Conservation (phyloP, 2,329 filamentous ascomycete genomes). For the Colletotrichum sp. region DNA sequence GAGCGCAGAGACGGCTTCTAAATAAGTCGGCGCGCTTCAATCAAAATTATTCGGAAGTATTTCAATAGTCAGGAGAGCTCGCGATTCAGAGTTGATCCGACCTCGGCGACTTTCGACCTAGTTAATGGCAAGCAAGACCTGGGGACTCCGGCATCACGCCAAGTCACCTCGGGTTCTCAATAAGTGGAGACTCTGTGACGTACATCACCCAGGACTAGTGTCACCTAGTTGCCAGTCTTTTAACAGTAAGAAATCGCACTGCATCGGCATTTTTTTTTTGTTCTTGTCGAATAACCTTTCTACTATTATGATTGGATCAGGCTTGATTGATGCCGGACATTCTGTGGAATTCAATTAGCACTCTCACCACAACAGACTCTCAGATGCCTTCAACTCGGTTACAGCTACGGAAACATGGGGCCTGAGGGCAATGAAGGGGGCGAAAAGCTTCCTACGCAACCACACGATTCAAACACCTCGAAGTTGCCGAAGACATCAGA, state of each 20-base stretch:
- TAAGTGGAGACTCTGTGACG: background rate
- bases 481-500: slow-evolving; percentile 14
- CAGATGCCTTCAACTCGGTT: background rate
- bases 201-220: background rate
- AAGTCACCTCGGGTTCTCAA: background rate
- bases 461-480: background rate
- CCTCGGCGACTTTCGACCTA: background rate
- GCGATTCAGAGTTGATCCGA: background rate
- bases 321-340: accelerated
- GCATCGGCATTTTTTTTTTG: background rate
- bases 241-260: background rate
- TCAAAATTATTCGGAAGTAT: background rate
- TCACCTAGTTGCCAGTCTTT: background rate
- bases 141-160: background rate
- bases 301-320: background rate
- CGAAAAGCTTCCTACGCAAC: background rate
- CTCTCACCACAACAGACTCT: background rate
- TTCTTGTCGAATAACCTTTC: background rate
- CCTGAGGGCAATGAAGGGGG: background rate
- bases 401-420: background rate
- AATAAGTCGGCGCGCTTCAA: accelerated
- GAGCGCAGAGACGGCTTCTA: background rate
- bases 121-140: background rate
- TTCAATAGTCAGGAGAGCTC: background rate
- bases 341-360: background rate